These are phyloP conservation scores for Apostasia shenzhenica DNA, from an alignment of 106 monocot genomes.

Conservation along the genomic window DNA sequence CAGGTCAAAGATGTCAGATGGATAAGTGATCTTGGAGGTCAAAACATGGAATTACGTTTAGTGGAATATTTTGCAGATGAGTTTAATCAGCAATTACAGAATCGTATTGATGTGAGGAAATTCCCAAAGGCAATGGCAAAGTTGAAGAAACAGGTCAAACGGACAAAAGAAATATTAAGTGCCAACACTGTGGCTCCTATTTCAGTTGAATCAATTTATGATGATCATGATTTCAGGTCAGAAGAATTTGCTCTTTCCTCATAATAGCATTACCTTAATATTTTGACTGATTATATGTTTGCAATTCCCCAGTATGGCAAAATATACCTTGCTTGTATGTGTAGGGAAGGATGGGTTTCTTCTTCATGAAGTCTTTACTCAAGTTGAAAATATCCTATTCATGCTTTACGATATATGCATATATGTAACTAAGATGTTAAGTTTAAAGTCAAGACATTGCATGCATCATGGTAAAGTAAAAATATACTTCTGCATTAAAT, in stretches of 20 bases:
- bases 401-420: too few relatives aligned
- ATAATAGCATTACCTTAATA: not conserved
- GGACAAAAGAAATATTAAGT: constrained; percentile 99
- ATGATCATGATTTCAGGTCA: constrained; percentile 94
- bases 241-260: not conserved
- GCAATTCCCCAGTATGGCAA: too few relatives aligned
- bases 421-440: too few relatives aligned
- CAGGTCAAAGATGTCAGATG: constrained; percentile 99
- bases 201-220: constrained; percentile 91
- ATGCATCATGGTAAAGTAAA: too few relatives aligned
- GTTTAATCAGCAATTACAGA: constrained; percentile 82
- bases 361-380: too few relatives aligned
- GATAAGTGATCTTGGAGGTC: constrained; percentile 82
- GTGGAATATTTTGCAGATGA: constrained; percentile 96
- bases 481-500: too few relatives aligned
- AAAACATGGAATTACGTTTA: constrained; percentile 74
- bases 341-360: too few relatives aligned
- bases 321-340: too few relatives aligned
- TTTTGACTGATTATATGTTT: not conserved
- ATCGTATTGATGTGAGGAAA: constrained; percentile 79
- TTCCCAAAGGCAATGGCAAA: constrained; percentile 96
- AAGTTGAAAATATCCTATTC: too few relatives aligned
- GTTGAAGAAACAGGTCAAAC: constrained; percentile 97
- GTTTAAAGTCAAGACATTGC: too few relatives aligned
- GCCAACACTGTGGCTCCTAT: constrained; percentile 87